Evolutionary conservation across 352 stramenopile species (phyloP).

Genomic region (Pythium vanterpoolii): DNA sequence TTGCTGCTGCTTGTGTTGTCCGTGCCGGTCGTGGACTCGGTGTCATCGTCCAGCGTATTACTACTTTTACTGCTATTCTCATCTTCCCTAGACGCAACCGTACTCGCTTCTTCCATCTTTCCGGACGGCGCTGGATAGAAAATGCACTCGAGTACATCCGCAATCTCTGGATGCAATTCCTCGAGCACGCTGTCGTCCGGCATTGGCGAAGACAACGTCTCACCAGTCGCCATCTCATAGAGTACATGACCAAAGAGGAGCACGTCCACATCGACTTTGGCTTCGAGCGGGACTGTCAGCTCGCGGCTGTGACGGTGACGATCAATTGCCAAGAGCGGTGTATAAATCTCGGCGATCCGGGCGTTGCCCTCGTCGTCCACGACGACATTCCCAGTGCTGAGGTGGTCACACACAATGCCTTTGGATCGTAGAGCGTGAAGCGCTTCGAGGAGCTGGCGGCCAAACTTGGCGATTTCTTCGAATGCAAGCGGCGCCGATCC

Average conservation of each 20-base stretch:
- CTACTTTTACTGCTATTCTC: background rate
- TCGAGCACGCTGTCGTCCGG: constrained; percentile 51
- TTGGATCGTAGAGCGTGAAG: constrained; percentile 50
- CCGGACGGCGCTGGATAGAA: constrained; percentile 32
- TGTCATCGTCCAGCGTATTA: constrained; percentile 3
- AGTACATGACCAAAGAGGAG: constrained; percentile 68
- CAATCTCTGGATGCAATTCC: constrained; percentile 49
- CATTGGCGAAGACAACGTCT: constrained; percentile 40
- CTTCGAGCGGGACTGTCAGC: constrained; percentile 58
- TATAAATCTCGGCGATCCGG: constrained; percentile 60
- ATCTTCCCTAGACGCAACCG: background rate
- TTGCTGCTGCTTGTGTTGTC: background rate
- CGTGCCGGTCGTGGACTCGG: background rate
- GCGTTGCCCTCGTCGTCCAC: constrained; percentile 53
- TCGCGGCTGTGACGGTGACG: constrained; percentile 48
- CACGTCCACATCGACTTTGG: constrained; percentile 62
- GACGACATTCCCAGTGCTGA: constrained; percentile 62
- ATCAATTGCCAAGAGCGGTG: constrained; percentile 56
- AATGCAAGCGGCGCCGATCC: constrained; percentile 34
- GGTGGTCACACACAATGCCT: constrained; percentile 64
- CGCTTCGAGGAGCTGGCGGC: constrained; percentile 56
- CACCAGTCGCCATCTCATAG: constrained; percentile 75
- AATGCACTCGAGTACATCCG: constrained; percentile 50
- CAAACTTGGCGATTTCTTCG: constrained; percentile 56
- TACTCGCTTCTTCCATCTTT: background rate